Evolutionary conservation across 2,329 filamentous ascomycete genomes (phyloP).

Genomic region (Thielaviopsis euricoi): DNA sequence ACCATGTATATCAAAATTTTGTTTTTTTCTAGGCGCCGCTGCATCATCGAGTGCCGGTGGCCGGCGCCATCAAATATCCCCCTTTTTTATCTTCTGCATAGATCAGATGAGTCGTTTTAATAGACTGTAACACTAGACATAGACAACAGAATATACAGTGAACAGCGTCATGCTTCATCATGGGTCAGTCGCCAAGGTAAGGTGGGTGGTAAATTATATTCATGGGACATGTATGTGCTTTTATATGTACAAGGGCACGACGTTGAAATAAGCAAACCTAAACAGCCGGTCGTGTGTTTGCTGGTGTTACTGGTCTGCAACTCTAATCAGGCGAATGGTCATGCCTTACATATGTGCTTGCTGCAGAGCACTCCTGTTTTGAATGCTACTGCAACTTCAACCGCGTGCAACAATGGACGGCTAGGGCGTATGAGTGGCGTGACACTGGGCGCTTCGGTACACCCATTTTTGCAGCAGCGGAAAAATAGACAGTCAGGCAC

Average conservation of each 20-base stretch:
- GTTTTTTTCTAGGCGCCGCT: neutral
- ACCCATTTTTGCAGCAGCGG: neutral
- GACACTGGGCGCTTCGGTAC: neutral
- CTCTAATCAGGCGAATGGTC: neutral
- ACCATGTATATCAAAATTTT: neutral
- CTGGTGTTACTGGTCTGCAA: neutral
- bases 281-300: neutral
- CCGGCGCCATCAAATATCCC: neutral
- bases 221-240: neutral
- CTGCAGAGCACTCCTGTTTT: neutral
- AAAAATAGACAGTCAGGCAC: neutral
- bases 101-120: slow-evolving; percentile 8
- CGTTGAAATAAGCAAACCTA: neutral
- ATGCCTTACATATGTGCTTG: no score
- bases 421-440: neutral
- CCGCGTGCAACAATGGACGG: neutral
- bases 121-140: slow-evolving; percentile 11
- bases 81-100: neutral
- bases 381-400: neutral
- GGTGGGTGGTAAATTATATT: neutral
- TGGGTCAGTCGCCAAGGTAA: neutral
- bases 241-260: neutral
- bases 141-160: slow-evolving; percentile 9
- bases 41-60: neutral
- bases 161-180: neutral